Percentiles rank a stretch among this genome's conserved stretches.
Conservation (phyloP, 139 green algal species). For the Chlamydomonas applanata region DNA sequence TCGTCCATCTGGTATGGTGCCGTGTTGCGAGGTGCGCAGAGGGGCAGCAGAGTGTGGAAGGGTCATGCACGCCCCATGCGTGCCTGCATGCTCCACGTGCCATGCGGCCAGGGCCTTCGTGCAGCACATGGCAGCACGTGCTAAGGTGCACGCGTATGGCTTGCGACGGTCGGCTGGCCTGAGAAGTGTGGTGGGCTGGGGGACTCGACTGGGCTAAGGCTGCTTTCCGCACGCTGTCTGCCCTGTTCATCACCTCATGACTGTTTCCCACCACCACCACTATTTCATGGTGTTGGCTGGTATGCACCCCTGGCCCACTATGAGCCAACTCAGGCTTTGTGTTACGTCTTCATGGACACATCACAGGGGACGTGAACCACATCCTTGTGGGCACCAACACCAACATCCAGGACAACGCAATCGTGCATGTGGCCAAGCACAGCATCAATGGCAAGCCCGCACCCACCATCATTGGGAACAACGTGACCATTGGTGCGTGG, state of each 20-base stretch:
- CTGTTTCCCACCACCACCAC: too few relatives aligned
- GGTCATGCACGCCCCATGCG: neutral
- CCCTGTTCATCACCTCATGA: too few relatives aligned
- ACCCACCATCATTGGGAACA: constrained; percentile 75
- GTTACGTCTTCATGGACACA: too few relatives aligned
- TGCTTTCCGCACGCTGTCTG: too few relatives aligned
- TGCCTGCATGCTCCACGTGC: neutral
- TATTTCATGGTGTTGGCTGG: too few relatives aligned
- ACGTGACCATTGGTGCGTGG: constrained; percentile 55
- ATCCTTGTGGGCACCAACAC: constrained; percentile 81
- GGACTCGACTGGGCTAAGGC: too few relatives aligned
- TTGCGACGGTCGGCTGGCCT: too few relatives aligned
- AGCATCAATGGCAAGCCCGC: constrained; percentile 45
- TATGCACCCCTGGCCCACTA: too few relatives aligned
- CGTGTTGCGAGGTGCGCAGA: constrained; percentile 75
- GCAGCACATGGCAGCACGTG: too few relatives aligned
- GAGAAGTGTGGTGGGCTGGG: too few relatives aligned
- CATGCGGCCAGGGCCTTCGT: neutral
- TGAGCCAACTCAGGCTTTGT: neutral
- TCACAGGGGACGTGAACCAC: constrained; percentile 86
- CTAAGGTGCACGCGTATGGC: too few relatives aligned
- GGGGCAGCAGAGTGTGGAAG: neutral
- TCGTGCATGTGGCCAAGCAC: constrained; percentile 89
- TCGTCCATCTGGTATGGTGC: constrained; percentile 90
- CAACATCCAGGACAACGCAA: constrained; percentile 87